A percentile compares a stretch with the other conserved stretches of the same genome.
Evolutionary conservation across 2,329 filamentous ascomycete genomes (phyloP).

Genomic region (Fusarium avenaceum): DNA sequence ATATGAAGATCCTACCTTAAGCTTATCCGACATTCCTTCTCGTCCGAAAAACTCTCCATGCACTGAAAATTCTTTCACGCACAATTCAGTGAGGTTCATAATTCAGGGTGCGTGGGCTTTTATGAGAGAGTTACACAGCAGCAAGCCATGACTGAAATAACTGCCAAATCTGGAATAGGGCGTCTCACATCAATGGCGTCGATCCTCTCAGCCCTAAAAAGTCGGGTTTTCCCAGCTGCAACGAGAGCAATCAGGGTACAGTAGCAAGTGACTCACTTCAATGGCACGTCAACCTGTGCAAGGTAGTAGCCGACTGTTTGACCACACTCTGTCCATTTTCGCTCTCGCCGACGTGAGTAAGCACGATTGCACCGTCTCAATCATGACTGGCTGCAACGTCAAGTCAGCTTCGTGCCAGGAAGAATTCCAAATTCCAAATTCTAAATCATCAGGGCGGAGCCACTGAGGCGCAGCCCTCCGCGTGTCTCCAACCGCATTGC

Average conservation of each 20-base stretch:
- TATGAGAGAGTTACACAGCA: neutral
- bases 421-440: conserved; percentile 15
- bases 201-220: neutral
- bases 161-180: neutral
- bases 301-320: neutral
- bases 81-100: too few species aligned
- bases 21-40: neutral
- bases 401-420: too few species aligned
- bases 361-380: neutral
- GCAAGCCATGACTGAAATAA: neutral
- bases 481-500: neutral
- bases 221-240: neutral
- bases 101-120: too few species aligned
- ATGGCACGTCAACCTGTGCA: neutral
- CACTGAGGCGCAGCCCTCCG: conserved; percentile 21
- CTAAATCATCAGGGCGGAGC: conserved; percentile 21
- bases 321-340: neutral
- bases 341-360: neutral
- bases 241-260: neutral
- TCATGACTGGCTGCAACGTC: neutral
- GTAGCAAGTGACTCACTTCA: neutral
- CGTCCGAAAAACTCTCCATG: neutral
- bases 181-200: neutral
- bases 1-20: neutral
- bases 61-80: neutral